These are phyloP conservation scores for Solanum sejunctum DNA, from an alignment of 257 asterid species.

Conservation along the genomic window DNA sequence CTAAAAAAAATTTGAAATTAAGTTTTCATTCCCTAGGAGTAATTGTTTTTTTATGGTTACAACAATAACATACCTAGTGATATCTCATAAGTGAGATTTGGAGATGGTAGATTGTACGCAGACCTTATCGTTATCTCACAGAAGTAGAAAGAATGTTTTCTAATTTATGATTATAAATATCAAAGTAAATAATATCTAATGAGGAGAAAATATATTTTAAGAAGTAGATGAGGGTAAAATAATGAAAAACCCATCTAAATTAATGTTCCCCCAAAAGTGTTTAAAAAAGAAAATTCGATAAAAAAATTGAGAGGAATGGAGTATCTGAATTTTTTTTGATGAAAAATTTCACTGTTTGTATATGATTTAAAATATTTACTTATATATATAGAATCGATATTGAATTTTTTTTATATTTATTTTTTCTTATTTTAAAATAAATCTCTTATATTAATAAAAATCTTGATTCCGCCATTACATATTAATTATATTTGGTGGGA, in stretches of 20 bases:
- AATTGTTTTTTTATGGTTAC: not conserved
- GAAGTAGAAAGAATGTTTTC: too few species aligned
- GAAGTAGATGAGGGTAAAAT: rapidly evolving
- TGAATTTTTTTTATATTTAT: rapidly evolving
- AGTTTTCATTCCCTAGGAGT: too few species aligned
- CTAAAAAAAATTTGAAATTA: not conserved
- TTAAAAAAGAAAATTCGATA: not conserved
- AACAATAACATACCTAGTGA: too few species aligned
- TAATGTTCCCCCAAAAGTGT: rapidly evolving
- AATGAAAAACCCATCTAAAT: not conserved
- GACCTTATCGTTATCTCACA: too few species aligned
- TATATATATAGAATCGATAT: not conserved
- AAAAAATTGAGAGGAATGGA: not conserved
- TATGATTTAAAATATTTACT: not conserved
- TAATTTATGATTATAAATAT: too few species aligned
- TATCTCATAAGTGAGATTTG: too few species aligned
- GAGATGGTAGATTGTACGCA: too few species aligned
- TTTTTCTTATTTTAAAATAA: not conserved
- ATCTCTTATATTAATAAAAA: rapidly evolving
- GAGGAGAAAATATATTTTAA: not conserved
- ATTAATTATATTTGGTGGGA: not conserved
- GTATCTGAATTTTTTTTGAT: rapidly evolving
- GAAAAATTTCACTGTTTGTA: not conserved
- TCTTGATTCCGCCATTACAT: rapidly evolving
- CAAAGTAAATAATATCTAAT: not conserved